Evolutionary conservation across 768 basidiomycete species (phyloP).

Genomic region (Tricholoma saponaceum): DNA sequence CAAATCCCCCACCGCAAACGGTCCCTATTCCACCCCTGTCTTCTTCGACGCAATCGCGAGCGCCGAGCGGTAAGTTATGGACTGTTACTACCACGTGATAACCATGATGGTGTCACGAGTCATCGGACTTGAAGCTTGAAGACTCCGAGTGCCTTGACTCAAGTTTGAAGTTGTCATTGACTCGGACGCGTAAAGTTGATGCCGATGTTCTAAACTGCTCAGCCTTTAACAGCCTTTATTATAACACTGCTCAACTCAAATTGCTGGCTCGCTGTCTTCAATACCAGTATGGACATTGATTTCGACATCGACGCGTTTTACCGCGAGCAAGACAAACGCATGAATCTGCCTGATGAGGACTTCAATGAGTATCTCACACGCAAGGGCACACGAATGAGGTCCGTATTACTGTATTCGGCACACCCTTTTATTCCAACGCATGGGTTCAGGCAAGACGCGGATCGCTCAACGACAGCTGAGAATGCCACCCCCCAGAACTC

Average conservation of each 20-base stretch:
- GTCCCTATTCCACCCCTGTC: no score
- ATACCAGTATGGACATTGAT: neutral
- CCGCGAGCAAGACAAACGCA: conserved; percentile 48
- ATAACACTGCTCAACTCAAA: neutral
- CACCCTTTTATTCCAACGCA: neutral
- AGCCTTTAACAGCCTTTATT: no score
- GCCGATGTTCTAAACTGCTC: no score
- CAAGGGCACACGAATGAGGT: conserved; percentile 20
- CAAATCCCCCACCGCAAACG: no score
- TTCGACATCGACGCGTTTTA: conserved; percentile 38
- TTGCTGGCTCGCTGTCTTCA: neutral
- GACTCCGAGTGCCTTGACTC: no score
- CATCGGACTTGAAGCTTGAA: no score
- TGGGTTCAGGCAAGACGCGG: neutral
- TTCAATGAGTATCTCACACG: conserved; percentile 42
- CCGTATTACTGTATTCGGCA: neutral
- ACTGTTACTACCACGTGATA: no score
- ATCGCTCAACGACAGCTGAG: neutral
- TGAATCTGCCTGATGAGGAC: conserved; percentile 52
- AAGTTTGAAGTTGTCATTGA: no score
- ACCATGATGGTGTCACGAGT: no score
- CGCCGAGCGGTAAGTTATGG: no score
- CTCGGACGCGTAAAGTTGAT: no score
- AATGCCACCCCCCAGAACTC: neutral
- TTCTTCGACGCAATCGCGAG: no score